These are phyloP conservation scores for Tetraselmis striata DNA, from an alignment of 139 green algal genomes.

Conservation along the genomic window DNA sequence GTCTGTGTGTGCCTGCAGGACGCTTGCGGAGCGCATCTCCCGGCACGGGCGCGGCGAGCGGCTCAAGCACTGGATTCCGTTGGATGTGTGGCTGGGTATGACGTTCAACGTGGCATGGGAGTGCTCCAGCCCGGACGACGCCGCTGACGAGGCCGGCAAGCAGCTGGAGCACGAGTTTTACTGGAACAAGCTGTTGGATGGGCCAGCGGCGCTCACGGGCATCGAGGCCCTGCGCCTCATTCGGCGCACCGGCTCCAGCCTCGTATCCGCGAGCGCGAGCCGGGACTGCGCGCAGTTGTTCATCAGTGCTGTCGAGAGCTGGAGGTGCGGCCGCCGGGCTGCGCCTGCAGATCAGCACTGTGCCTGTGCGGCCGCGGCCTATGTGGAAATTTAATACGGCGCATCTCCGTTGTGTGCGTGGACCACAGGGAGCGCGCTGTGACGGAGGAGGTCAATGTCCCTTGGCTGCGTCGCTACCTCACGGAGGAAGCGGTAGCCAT, in stretches of 20 bases:
- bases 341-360: no score
- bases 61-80: not conserved
- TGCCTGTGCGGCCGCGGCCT: no score
- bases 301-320: not conserved
- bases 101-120: not conserved
- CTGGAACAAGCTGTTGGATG: not conserved
- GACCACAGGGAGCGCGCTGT: not conserved
- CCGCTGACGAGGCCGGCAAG: not conserved
- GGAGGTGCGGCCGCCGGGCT: no score
- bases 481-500: not conserved
- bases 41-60: not conserved
- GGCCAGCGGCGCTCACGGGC: no score
- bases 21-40: not conserved
- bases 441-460: not conserved
- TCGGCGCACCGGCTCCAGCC: not conserved
- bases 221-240: not conserved
- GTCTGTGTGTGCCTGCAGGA: no score
- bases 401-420: no score
- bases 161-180: conserved; percentile 1
- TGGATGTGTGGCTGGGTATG: not conserved
- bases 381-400: no score
- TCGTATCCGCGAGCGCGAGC: not conserved
- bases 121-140: not conserved
- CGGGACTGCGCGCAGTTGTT: not conserved
- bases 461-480: not conserved